Evolutionary conservation across 768 basidiomycete species (phyloP), one percentile per base, ranked within the genome.

Genomic region (Neoboletus brunneissimus): DNA sequence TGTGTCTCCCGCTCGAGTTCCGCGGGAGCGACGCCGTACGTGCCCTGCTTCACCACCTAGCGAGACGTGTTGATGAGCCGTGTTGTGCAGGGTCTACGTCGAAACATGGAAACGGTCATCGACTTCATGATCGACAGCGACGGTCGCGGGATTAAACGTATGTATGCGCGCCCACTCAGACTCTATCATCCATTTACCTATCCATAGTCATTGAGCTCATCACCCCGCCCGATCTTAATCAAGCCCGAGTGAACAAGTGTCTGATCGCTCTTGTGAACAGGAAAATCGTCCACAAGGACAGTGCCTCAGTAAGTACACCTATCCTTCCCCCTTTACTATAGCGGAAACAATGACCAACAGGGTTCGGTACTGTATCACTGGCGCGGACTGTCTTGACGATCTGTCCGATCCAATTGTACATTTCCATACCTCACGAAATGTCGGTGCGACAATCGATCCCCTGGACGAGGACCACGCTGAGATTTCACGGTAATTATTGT

Each of bases 171-270:
- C 41, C 10, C 6, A 18, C 15, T 40, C 31, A 2, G 15, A 45
- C 9, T 4, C 15, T 8, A 8, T 31, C n/a, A 0, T 38, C 29
- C 35, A 27, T 37, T 65, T 1, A 65, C 31, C 31, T 32, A 29
- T n/a, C 18, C 20, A 10, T 4, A 96, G 94, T 95, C 23, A 73
- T 81, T 31, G 89, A 92, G 54, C 78, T 95, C 53, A 81, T 94
- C 62, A 79, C 78, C 41, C 85, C 85, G 2, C 91, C 92, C 0
- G 90, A 93, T 59, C 80, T 96, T 37, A 91, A 87, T 51, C 94
- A 96, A 75, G 89, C 93, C 9, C 81, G 90, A 42, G 94, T 93
- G 41, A 96, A 97, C 72, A 95, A 93, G 69, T 96, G 93, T 63
- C 78, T 98, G 37, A 93, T 98, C 51, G 91, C 93, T 2, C 76